Conservation (phyloP, 768 basidiomycete genomes). For the Boletus bicolor region DNA sequence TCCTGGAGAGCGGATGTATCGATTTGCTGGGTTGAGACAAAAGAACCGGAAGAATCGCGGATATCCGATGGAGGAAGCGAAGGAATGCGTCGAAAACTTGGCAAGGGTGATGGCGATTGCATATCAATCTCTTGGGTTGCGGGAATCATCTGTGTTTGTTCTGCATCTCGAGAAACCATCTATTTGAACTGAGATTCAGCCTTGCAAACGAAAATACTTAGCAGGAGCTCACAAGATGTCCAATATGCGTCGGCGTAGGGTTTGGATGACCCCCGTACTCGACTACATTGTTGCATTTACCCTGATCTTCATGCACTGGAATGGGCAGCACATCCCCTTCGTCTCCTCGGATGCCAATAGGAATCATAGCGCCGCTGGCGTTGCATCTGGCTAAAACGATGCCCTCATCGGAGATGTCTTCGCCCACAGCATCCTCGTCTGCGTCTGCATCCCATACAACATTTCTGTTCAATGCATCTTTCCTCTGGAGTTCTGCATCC, state of each 20-base stretch:
- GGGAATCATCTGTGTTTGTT: conserved; percentile 50
- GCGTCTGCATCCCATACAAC: conserved; percentile 64
- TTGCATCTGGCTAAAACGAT: conserved; percentile 26
- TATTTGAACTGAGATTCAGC: conserved; percentile 6
- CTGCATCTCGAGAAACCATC: conserved; percentile 32
- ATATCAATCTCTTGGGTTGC: conserved; percentile 31
- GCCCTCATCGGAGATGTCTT: conserved; percentile 37
- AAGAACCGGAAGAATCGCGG: conserved; percentile 14
- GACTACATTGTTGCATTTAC: conserved; percentile 3
- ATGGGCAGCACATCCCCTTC: conserved; percentile 52
- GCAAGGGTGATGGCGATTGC: conserved; percentile 22
- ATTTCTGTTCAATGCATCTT: conserved; percentile 59
- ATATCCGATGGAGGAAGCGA: conserved; percentile 31
- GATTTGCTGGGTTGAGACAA: conserved; percentile 27
- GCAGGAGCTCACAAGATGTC: conserved; percentile 48
- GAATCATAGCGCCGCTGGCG: conserved; percentile 28
- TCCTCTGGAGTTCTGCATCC: conserved; percentile 56
- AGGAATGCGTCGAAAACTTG: conserved; percentile 3
- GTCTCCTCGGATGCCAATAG: conserved; percentile 57
- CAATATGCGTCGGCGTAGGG: conserved; percentile 49
- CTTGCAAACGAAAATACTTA: neutral
- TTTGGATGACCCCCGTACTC: conserved; percentile 53
- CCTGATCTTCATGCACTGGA: conserved; percentile 23
- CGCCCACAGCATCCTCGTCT: conserved; percentile 59
- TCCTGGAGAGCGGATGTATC: conserved; percentile 42